These are phyloP conservation scores for Xylogone sp. DNA, from an alignment of 2,329 filamentous ascomycete species.

Conservation along the genomic window DNA sequence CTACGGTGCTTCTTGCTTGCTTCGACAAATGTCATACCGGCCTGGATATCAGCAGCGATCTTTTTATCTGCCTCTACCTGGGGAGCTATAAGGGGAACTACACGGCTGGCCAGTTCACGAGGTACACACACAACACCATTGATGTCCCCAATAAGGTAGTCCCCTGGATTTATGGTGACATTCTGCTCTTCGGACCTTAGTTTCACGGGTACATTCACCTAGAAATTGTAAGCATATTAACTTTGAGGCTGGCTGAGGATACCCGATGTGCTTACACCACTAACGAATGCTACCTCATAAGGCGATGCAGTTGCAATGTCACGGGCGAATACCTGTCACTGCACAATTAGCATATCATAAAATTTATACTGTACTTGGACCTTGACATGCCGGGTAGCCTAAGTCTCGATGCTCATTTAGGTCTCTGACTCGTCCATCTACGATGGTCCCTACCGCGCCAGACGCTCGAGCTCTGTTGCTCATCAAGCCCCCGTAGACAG, in stretches of 20 bases:
- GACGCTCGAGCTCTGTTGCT: slow-evolving; percentile 29
- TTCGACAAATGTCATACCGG: neutral
- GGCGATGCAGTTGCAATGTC: slow-evolving; percentile 30
- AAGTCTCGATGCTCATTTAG: slow-evolving; percentile 29
- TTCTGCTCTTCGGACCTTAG: slow-evolving; percentile 28
- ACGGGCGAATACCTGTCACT: slow-evolving; percentile 20
- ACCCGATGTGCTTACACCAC: slow-evolving; percentile 11
- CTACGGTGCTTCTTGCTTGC: slow-evolving; percentile 2
- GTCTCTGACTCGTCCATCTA: slow-evolving; percentile 35
- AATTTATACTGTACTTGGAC: neutral
- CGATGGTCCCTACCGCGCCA: slow-evolving; percentile 32
- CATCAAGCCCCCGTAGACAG: slow-evolving; percentile 37
- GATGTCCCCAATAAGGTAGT: slow-evolving; percentile 33
- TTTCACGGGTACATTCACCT: slow-evolving; percentile 28
- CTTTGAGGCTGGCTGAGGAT: no score
- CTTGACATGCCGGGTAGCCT: slow-evolving; percentile 7
- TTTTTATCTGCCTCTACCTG: neutral
- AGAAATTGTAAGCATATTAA: neutral
- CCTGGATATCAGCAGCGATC: slow-evolving; percentile 1
- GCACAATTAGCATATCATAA: neutral
- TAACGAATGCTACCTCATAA: slow-evolving; percentile 25
- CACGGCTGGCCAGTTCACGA: slow-evolving; percentile 9
- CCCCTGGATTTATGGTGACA: slow-evolving; percentile 29
- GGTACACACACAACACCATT: slow-evolving; percentile 34
- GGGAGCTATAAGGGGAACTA: neutral